These are phyloP conservation scores for Knufia petricola DNA, from an alignment of 2,329 filamentous ascomycete genomes.

Conservation along the genomic window DNA sequence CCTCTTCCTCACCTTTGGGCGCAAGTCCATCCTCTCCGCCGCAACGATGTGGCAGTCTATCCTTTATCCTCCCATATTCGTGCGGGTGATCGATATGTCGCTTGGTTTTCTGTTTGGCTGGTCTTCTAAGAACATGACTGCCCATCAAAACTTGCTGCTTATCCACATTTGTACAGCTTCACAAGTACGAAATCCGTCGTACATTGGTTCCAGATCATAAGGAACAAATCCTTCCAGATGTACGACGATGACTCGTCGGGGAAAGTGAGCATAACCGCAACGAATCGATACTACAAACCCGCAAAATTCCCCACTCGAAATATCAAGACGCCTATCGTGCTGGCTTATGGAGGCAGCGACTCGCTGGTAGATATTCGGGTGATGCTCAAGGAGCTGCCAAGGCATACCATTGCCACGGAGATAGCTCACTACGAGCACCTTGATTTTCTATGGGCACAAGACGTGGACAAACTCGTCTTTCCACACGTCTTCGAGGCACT, in stretches of 20 bases:
- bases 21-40: conserved; percentile 81
- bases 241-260: conserved; percentile 89
- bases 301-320: conserved; percentile 94
- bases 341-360: conserved; percentile 89
- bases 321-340: conserved; percentile 87
- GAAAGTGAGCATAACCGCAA: conserved; percentile 59
- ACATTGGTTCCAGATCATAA: conserved; percentile 99
- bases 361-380: conserved; percentile 87
- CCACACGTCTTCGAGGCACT: conserved; percentile 85
- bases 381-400: conserved; percentile 82
- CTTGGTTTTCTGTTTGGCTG: conserved; percentile 82
- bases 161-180: conserved; percentile 92
- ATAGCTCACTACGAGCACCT: conserved; percentile 93
- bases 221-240: conserved; percentile 94
- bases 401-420: conserved; percentile 73
- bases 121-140: conserved; percentile 72
- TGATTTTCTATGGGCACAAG: conserved; percentile 87
- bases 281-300: conserved; percentile 85
- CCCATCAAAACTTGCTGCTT: conserved; percentile 89
- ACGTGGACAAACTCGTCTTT: conserved; percentile 77
- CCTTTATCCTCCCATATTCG: conserved; percentile 87
- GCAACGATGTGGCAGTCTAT: conserved; percentile 97
- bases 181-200: conserved; percentile 95
- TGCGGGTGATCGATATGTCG: conserved; percentile 72
- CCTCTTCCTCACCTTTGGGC: conserved; percentile 83